These are phyloP conservation scores for Chernovozyma sophiae-reginae DNA, from an alignment of 1,139 yeast genomes.

Conservation along the genomic window DNA sequence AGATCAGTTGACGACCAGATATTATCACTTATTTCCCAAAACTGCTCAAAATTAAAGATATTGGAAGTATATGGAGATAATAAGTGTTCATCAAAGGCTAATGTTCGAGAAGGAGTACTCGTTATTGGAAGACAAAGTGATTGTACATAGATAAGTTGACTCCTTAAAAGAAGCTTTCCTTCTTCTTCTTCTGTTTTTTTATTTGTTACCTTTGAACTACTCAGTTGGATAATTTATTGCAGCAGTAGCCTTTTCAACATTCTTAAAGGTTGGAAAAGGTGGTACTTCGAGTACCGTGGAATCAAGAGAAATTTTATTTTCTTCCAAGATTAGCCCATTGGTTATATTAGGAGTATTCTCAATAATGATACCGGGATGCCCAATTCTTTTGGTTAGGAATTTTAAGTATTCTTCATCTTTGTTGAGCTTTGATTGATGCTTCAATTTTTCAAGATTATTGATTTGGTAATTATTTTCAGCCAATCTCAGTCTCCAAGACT, in stretches of 20 bases:
- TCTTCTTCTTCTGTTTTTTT: too few species aligned
- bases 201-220: not conserved
- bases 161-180: not conserved
- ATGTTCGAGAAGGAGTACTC: slow-evolving; percentile 49
- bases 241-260: slow-evolving; percentile 55
- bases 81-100: slow-evolving; percentile 56
- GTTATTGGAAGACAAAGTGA: slow-evolving; percentile 79
- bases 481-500: slow-evolving; percentile 20
- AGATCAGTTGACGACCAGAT: slow-evolving; percentile 66
- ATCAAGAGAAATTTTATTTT: slow-evolving; percentile 21
- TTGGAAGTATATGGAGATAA: slow-evolving; percentile 80
- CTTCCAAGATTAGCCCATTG: slow-evolving; percentile 36
- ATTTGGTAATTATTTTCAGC: slow-evolving; percentile 19
- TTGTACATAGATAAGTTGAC: slow-evolving; percentile 28
- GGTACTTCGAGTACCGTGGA: slow-evolving; percentile 23
- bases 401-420: slow-evolving; percentile 29
- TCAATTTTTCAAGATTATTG: slow-evolving; percentile 12
- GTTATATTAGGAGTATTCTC: slow-evolving; percentile 55
- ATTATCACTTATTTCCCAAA: slow-evolving; percentile 47
- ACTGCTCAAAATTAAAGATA: slow-evolving; percentile 57
- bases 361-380: slow-evolving; percentile 54
- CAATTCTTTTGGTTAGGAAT: slow-evolving; percentile 41
- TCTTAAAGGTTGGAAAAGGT: slow-evolving; percentile 53
- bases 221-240: slow-evolving; percentile 29
- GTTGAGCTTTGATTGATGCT: slow-evolving; percentile 6